Evolutionary conservation across 192 early-diverging fungal genomes (phyloP).

Genomic region (Backusella sp.): DNA sequence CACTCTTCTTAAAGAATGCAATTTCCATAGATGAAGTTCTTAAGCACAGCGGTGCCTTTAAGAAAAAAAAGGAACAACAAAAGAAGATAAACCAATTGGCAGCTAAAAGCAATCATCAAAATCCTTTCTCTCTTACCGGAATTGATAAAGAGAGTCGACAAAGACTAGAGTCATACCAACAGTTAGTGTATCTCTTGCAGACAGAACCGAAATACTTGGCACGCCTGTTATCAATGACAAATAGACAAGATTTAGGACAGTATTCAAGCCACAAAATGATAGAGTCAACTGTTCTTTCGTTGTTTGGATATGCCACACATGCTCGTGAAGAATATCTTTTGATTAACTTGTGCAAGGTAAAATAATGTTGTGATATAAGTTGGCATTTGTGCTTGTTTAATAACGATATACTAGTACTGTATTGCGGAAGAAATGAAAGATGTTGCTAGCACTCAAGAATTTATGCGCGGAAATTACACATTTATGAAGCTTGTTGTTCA

Average conservation of each 20-base stretch:
- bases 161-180: conserved; percentile 81
- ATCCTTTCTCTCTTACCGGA: conserved; percentile 68
- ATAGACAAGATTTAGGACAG: conserved; percentile 68
- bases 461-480: conserved; percentile 92
- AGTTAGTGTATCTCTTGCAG: conserved; percentile 95
- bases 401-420: conserved; percentile 36
- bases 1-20: conserved; percentile 91
- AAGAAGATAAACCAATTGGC: conserved; percentile 43
- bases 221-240: conserved; percentile 84
- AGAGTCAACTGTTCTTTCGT: conserved; percentile 87
- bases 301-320: conserved; percentile 98
- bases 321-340: conserved; percentile 94
- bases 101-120: conserved; percentile 10
- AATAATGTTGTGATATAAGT: not conserved
- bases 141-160: conserved; percentile 82
- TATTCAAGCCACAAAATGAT: conserved; percentile 73
- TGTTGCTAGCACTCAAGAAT: conserved; percentile 84
- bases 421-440: conserved; percentile 92
- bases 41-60: conserved; percentile 26
- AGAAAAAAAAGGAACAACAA: conserved; percentile 46
- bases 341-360: conserved; percentile 89
- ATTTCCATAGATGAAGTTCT: conserved; percentile 96
- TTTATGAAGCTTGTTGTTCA: conserved; percentile 97
- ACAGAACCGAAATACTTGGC: conserved; percentile 94
- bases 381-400: not conserved